Conservation (phyloP, 352 stramenopile species). For the Phytophthora sojae region DNA sequence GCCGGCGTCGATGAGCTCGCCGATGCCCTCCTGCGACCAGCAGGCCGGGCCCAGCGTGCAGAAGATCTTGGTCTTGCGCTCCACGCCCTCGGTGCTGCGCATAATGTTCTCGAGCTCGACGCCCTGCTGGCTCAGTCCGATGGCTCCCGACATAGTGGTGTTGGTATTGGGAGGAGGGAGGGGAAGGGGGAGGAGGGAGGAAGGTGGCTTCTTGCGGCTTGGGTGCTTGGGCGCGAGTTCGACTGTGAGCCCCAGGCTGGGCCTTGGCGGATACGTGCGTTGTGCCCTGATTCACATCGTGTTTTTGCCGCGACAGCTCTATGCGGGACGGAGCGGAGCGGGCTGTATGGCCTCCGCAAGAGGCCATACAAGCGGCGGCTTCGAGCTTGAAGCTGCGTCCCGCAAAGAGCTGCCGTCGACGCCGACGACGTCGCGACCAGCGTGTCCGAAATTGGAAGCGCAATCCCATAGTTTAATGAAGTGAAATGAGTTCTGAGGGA, state of each 20-base stretch:
- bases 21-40: conserved; percentile 95
- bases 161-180: not conserved
- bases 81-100: conserved; percentile 32
- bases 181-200: too few species aligned
- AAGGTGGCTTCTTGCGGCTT: not conserved
- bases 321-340: not conserved
- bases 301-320: conserved; percentile 11
- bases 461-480: too few species aligned
- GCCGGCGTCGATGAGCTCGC: conserved; percentile 87
- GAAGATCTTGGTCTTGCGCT: conserved; percentile 92
- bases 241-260: conserved; percentile 9
- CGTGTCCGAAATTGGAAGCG: too few species aligned
- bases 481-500: not conserved
- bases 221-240: conserved; percentile 23
- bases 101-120: conserved; percentile 51
- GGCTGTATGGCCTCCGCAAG: too few species aligned
- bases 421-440: too few species aligned
- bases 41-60: conserved; percentile 91
- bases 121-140: conserved; percentile 43
- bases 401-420: too few species aligned
- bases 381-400: too few species aligned
- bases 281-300: conserved; percentile 9
- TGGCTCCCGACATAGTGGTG: conserved; percentile 36
- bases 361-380: too few species aligned
- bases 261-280: not conserved